A percentile compares a stretch with the other conserved stretches of the same genome.
Evolutionary conservation across 345 rosid genomes (phyloP).

Genomic region (Acer negundo): DNA sequence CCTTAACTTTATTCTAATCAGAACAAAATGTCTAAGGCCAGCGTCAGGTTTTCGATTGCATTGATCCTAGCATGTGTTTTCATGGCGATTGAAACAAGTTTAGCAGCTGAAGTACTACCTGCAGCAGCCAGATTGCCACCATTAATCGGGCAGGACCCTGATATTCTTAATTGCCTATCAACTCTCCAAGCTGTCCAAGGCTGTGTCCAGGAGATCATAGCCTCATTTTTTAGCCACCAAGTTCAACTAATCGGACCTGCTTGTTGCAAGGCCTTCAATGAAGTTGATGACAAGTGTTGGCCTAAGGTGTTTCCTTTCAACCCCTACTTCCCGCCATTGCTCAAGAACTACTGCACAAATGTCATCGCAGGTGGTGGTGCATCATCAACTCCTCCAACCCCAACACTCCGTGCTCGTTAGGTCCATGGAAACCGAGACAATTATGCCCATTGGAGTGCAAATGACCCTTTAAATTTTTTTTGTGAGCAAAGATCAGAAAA

Average conservation of each 20-base stretch:
- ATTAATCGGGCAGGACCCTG: neutral
- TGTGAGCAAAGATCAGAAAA: no score
- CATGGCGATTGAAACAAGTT: neutral
- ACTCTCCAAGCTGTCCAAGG: neutral
- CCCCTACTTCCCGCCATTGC: constrained; percentile 12
- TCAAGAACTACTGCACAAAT: neutral
- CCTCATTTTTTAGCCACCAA: neutral
- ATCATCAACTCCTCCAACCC: neutral
- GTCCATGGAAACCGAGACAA: neutral
- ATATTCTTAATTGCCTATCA: neutral
- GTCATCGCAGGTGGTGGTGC: neutral
- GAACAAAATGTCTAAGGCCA: neutral
- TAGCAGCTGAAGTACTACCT: neutral
- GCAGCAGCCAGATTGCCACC: neutral
- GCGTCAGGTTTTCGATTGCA: neutral
- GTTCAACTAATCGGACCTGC: neutral
- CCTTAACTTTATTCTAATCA: neutral
- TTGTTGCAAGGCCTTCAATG: constrained; percentile 16
- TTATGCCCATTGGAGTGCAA: no score
- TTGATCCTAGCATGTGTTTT: neutral
- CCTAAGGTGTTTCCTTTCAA: constrained; percentile 10
- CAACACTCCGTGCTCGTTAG: neutral
- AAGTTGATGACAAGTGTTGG: neutral
- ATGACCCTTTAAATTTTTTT: no score
- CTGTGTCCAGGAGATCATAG: neutral